Evolutionary conservation across 352 stramenopile species (phyloP).

Genomic region (Phytophthora vignae): DNA sequence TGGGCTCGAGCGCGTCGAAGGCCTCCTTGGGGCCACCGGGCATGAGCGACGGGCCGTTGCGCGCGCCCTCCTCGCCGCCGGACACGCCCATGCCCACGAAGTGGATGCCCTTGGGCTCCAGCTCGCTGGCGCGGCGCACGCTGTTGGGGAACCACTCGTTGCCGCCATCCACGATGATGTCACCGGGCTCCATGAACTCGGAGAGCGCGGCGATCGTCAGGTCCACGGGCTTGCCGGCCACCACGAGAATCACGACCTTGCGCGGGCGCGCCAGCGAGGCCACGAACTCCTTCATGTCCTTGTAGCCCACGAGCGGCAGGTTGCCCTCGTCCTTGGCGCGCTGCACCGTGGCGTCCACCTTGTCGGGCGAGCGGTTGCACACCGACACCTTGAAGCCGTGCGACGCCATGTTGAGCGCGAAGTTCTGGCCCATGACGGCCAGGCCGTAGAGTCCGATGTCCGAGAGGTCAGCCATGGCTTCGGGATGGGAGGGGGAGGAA

Average conservation of each 20-base stretch:
- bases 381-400: constrained; percentile 98
- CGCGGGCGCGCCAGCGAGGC: constrained; percentile 93
- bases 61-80: constrained; percentile 97
- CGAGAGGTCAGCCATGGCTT: constrained; percentile 69
- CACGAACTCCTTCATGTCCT: constrained; percentile 94
- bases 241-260: constrained; percentile 99
- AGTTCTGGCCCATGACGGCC: constrained; percentile 98
- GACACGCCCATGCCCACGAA: constrained; percentile 99
- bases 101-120: constrained; percentile 95
- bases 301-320: constrained; percentile 94
- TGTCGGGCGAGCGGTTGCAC: constrained; percentile 97
- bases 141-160: constrained; percentile 99
- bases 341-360: constrained; percentile 96
- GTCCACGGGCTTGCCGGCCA: constrained; percentile 97
- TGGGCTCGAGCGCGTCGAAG: constrained; percentile 97
- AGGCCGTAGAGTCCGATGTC: constrained; percentile 92
- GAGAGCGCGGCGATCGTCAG: constrained; percentile 89
- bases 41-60: constrained; percentile 99
- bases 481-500: not conserved
- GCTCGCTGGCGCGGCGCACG: constrained; percentile 92
- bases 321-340: constrained; percentile 96
- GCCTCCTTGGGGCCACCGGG: constrained; percentile 95
- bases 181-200: constrained; percentile 92
- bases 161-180: constrained; percentile 99
- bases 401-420: constrained; percentile 98